Evolutionary conservation across 208 protist genomes (phyloP).

Genomic region (Trypanosoma congolense): DNA sequence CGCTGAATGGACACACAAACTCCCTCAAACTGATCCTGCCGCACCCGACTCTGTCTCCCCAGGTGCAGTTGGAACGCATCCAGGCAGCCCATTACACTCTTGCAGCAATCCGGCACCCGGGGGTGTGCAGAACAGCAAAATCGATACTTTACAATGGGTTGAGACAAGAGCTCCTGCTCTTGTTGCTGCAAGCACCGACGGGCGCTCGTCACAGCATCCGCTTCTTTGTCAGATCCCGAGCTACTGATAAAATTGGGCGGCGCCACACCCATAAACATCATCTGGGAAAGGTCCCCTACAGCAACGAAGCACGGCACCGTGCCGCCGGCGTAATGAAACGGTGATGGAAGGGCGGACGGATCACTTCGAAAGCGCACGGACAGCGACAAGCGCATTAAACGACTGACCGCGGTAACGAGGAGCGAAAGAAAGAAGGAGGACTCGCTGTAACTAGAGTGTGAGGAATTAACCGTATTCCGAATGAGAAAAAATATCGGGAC

Average conservation of each 20-base stretch:
- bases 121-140: slow-evolving; percentile 46
- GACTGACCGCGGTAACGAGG: slow-evolving; percentile 59
- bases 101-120: slow-evolving; percentile 32
- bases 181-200: neutral
- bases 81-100: slow-evolving; percentile 44
- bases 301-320: slow-evolving; percentile 72
- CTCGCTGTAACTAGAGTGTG: slow-evolving; percentile 43
- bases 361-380: slow-evolving; percentile 13
- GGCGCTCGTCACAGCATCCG: neutral
- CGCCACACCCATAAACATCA: slow-evolving; percentile 48
- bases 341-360: slow-evolving; percentile 26
- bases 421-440: slow-evolving; percentile 66
- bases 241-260: slow-evolving; percentile 22
- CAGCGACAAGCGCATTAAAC: slow-evolving; percentile 34
- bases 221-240: neutral
- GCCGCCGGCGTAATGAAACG: slow-evolving; percentile 38
- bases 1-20: slow-evolving; percentile 69
- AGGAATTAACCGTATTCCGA: slow-evolving; percentile 22
- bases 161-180: slow-evolving; percentile 29
- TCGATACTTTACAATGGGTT: slow-evolving; percentile 37
- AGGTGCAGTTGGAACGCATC: slow-evolving; percentile 76
- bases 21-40: slow-evolving; percentile 39
- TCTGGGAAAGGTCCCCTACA: slow-evolving; percentile 50
- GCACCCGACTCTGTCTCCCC: slow-evolving; percentile 56
- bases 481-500: slow-evolving; percentile 74